Percentiles rank a stretch among this genome's conserved stretches.
These are phyloP conservation scores for Fusarium zealandicum DNA, from an alignment of 2,329 filamentous ascomycete genomes.

Conservation along the genomic window DNA sequence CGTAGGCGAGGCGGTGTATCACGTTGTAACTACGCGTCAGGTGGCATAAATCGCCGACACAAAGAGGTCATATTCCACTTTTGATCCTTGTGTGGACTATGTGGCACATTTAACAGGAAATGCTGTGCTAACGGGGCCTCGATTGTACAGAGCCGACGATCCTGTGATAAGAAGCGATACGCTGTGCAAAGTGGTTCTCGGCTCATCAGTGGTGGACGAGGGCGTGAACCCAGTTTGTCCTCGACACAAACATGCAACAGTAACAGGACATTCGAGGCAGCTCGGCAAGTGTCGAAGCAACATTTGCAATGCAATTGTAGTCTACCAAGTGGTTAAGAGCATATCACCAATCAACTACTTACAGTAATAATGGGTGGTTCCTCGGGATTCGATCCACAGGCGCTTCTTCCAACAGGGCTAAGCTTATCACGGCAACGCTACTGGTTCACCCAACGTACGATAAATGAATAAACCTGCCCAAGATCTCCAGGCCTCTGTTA, in stretches of 20 bases:
- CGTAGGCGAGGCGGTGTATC: no score
- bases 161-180: not conserved
- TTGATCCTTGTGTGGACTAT: no score
- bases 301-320: no score
- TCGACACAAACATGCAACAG: no score
- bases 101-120: no score
- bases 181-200: not conserved
- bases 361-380: not conserved
- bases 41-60: no score
- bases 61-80: no score
- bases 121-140: no score
- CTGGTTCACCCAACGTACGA: not conserved
- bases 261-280: no score
- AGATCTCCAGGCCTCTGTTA: not conserved
- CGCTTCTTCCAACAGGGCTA: not conserved
- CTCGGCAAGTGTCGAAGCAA: no score
- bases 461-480: not conserved
- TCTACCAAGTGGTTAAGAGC: no score
- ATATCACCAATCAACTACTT: not conserved
- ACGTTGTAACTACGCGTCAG: no score
- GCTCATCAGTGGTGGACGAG: not conserved
- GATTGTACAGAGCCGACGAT: not conserved
- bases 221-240: not conserved
- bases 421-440: not conserved
- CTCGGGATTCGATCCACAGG: not conserved